phyloP scores from a whole-genome alignment of 306 rosid species.

The Psophocarpus tetragonolobus region DNA sequence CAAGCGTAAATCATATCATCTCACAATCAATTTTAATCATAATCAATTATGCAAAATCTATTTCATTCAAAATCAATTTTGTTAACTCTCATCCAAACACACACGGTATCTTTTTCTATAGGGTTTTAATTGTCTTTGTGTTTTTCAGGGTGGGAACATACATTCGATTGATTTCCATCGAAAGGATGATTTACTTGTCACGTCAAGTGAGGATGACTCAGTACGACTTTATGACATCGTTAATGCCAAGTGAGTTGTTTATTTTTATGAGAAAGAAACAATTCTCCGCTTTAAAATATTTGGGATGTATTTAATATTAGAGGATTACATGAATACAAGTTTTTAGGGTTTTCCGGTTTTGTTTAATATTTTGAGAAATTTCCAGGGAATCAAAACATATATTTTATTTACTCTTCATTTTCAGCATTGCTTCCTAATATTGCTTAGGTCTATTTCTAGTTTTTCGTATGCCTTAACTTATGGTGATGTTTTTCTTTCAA shows the following conservation, averaged over 20 bases:
- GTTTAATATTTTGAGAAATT: too few relatives aligned
- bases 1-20: too few relatives aligned
- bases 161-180: slow-evolving; percentile 89
- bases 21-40: too few relatives aligned
- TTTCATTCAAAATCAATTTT: too few relatives aligned
- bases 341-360: too few relatives aligned
- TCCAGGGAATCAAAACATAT: too few relatives aligned
- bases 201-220: slow-evolving; percentile 89
- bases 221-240: slow-evolving; percentile 89
- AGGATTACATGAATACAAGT: too few relatives aligned
- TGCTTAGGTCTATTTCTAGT: background rate
- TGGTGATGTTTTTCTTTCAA: background rate
- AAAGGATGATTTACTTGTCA: slow-evolving; percentile 84
- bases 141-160: slow-evolving; percentile 79
- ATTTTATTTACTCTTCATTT: background rate
- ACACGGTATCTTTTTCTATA: background rate
- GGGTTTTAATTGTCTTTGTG: background rate
- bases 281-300: slow-evolving; percentile 6
- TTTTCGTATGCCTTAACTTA: background rate
- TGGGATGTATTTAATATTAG: too few relatives aligned
- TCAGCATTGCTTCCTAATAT: background rate
- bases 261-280: slow-evolving; percentile 8
- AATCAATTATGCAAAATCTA: too few relatives aligned
- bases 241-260: slow-evolving; percentile 83
- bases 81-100: too few relatives aligned